phyloP scores from a whole-genome alignment of 305 asterid species.

The Solanum hybrid region DNA sequence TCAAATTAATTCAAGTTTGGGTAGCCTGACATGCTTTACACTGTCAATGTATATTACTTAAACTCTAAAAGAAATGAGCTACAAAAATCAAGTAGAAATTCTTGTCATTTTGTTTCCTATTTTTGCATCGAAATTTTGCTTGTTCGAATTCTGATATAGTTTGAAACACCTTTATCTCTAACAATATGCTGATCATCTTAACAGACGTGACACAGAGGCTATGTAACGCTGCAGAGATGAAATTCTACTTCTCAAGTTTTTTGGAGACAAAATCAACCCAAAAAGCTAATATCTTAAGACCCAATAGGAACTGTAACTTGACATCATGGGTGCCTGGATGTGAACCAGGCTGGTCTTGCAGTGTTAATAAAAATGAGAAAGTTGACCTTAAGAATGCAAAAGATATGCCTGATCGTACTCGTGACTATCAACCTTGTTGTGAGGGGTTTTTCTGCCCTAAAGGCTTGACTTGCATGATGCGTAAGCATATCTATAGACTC shows the following conservation, averaged over 20 bases:
- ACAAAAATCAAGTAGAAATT: background rate
- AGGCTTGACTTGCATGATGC: constrained; percentile 99
- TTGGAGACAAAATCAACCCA: constrained; percentile 45
- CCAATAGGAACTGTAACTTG: constrained; percentile 81
- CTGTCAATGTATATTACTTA: background rate
- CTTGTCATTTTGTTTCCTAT: background rate
- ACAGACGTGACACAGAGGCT: constrained; percentile 81
- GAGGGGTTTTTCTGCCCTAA: constrained; percentile 93
- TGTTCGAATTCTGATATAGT: background rate
- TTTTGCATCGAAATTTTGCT: background rate
- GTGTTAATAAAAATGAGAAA: constrained; percentile 39
- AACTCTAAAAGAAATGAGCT: background rate
- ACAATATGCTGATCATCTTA: constrained; percentile 21
- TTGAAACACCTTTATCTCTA: constrained; percentile 5
- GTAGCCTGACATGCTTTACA: background rate
- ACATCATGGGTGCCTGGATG: constrained; percentile 83
- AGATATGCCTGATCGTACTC: constrained; percentile 53
- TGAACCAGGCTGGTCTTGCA: constrained; percentile 97
- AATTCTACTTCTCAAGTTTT: constrained; percentile 73
- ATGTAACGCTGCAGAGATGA: constrained; percentile 95
- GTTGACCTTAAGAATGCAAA: constrained; percentile 61
- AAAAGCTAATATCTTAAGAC: constrained; percentile 53
- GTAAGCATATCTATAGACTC: constrained; percentile 38
- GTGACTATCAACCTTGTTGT: constrained; percentile 72
- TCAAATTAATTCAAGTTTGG: background rate